Evolutionary conservation across 352 stramenopile species (phyloP).

Genomic region (Pythium aristosporum): DNA sequence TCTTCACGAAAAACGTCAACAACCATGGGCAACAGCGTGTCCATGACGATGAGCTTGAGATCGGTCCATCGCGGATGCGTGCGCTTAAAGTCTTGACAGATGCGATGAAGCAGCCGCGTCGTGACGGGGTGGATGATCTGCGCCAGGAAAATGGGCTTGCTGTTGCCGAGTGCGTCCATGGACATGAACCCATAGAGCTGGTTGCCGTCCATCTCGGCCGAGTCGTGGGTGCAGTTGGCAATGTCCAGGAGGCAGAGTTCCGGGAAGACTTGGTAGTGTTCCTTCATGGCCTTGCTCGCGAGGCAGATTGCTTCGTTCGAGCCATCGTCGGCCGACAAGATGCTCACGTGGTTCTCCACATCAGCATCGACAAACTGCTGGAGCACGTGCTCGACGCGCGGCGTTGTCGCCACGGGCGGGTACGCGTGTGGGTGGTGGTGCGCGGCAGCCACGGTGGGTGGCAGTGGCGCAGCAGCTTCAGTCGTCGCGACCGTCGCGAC

Average conservation of each 20-base stretch:
- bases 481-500: not conserved
- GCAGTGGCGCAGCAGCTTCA: not conserved
- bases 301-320: slow-evolving; percentile 75
- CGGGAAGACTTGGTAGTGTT: slow-evolving; percentile 63
- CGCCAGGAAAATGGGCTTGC: slow-evolving; percentile 59
- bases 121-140: slow-evolving; percentile 50
- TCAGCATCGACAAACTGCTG: slow-evolving; percentile 70
- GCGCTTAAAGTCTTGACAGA: slow-evolving; percentile 74
- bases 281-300: slow-evolving; percentile 70
- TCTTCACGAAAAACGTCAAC: slow-evolving; percentile 55
- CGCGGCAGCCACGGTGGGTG: not conserved
- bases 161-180: slow-evolving; percentile 71
- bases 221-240: slow-evolving; percentile 31
- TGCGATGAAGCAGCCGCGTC: slow-evolving; percentile 47
- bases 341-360: slow-evolving; percentile 77
- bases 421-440: not conserved
- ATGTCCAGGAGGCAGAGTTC: slow-evolving; percentile 61
- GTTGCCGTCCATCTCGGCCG: slow-evolving; percentile 38
- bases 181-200: slow-evolving; percentile 60
- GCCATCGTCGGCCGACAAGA: slow-evolving; percentile 65
- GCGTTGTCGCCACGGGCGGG: slow-evolving; percentile 14
- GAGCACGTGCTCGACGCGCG: slow-evolving; percentile 49
- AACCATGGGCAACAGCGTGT: slow-evolving; percentile 50
- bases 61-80: slow-evolving; percentile 62
- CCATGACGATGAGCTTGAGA: slow-evolving; percentile 69